These are phyloP conservation scores for Phylloporus sp. DNA, from an alignment of 768 basidiomycete genomes.

Conservation along the genomic window DNA sequence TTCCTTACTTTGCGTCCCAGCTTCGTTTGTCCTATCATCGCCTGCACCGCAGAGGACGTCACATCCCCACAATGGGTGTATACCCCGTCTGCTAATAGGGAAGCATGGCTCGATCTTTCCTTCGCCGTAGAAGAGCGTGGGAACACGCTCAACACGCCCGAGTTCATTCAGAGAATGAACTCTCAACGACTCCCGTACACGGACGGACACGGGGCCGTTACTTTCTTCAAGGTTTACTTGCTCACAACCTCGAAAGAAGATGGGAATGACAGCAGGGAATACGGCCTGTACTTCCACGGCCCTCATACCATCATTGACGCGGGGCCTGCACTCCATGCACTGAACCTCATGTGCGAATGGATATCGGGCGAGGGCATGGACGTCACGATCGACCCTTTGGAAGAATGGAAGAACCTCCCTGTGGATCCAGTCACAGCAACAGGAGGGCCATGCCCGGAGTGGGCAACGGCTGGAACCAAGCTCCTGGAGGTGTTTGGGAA, in stretches of 20 bases:
- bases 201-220: not conserved
- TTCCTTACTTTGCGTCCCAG: not conserved
- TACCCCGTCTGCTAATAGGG: conserved; percentile 18
- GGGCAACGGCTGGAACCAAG: conserved; percentile 11
- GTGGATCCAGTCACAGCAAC: conserved; percentile 24
- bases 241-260: conserved; percentile 6
- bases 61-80: conserved; percentile 20
- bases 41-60: conserved; percentile 10
- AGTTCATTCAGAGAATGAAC: conserved; percentile 17
- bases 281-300: conserved; percentile 23
- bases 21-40: conserved; percentile 19
- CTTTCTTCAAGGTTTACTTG: conserved; percentile 10
- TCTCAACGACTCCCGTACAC: conserved; percentile 18
- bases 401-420: conserved; percentile 27
- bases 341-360: conserved; percentile 24
- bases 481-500: conserved; percentile 14
- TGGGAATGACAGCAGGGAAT: not conserved
- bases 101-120: conserved; percentile 21
- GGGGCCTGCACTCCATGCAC: conserved; percentile 17
- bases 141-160: conserved; percentile 8
- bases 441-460: conserved; percentile 17
- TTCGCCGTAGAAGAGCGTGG: conserved; percentile 16
- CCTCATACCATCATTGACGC: conserved; percentile 22
- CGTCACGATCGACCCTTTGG: conserved; percentile 4
- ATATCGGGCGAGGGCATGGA: conserved; percentile 14